Conservation (phyloP, 345 rosid species). For the Mangifera indica region DNA sequence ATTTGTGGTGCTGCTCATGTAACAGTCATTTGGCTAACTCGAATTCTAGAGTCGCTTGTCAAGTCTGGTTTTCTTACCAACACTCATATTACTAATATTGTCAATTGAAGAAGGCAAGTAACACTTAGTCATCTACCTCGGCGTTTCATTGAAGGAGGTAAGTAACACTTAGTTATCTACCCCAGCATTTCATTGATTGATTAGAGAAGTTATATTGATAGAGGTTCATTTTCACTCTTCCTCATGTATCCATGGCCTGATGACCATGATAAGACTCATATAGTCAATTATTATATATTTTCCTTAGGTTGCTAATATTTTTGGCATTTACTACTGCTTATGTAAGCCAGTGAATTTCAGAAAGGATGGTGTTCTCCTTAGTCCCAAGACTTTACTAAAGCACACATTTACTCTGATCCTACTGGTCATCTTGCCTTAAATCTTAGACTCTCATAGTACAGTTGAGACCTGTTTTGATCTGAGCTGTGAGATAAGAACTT, state of each 20-base stretch:
- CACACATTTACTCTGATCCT: too few species aligned
- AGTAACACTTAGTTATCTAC: too few species aligned
- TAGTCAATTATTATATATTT: not conserved
- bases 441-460: too few species aligned
- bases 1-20: constrained; percentile 47
- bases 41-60: constrained; percentile 66
- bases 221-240: not conserved
- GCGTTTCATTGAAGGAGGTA: too few species aligned
- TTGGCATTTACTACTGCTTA: not conserved
- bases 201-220: not conserved
- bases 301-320: not conserved
- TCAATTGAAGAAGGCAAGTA: constrained; percentile 50
- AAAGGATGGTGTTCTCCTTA: not conserved
- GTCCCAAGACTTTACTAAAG: not conserved
- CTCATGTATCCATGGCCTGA: not conserved
- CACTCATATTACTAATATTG: constrained; percentile 73
- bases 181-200: not conserved
- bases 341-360: not conserved
- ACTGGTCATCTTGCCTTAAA: too few species aligned
- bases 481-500: not conserved
- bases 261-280: not conserved
- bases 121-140: constrained; percentile 4
- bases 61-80: constrained; percentile 56
- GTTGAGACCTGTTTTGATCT: not conserved
- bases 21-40: constrained; percentile 71